These are phyloP conservation scores for Diophrys sp. DNA, from an alignment of 73 alveolate species.

Conservation along the genomic window DNA sequence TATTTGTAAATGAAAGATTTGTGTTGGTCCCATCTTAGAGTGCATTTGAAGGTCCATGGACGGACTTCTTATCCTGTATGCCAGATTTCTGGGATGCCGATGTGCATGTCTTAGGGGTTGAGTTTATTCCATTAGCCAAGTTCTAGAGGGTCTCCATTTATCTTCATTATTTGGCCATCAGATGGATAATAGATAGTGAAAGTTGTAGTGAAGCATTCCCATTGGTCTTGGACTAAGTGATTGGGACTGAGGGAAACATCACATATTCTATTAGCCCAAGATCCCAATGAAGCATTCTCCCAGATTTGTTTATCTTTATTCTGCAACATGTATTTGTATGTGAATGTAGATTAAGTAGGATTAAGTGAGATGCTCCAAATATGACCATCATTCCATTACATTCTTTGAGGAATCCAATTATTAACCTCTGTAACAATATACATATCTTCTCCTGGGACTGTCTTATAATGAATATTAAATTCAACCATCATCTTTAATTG, in stretches of 20 bases:
- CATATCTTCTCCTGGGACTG: slow-evolving; percentile 43
- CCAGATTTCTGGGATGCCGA: slow-evolving; percentile 27
- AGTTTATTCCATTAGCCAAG: slow-evolving; percentile 53
- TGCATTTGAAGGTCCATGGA: slow-evolving; percentile 41
- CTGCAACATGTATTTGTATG: slow-evolving; percentile 64
- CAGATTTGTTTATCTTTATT: slow-evolving; percentile 4
- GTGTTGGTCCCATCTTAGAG: slow-evolving; percentile 10
- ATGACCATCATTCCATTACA: slow-evolving; percentile 65
- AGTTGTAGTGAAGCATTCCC: slow-evolving; percentile 31
- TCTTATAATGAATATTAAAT: slow-evolving; percentile 38
- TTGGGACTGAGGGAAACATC: slow-evolving; percentile 39
- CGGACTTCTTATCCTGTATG: slow-evolving; percentile 48
- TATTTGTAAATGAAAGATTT: slow-evolving; percentile 64
- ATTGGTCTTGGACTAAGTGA: slow-evolving; percentile 49
- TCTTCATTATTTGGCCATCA: slow-evolving; percentile 34
- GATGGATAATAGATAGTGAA: slow-evolving; percentile 53
- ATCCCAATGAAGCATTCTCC: slow-evolving; percentile 62
- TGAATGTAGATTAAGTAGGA: slow-evolving; percentile 20
- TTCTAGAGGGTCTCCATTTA: slow-evolving; percentile 42
- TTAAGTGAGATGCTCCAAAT: slow-evolving; percentile 47
- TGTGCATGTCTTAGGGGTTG: slow-evolving; percentile 34
- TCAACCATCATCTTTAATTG: no score
- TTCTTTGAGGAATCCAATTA: slow-evolving; percentile 24
- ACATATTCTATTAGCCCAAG: slow-evolving; percentile 65
- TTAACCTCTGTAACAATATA: slow-evolving; percentile 30